These are phyloP conservation scores for Jamesozyma lodderae DNA, from an alignment of 805 yeast genomes.

Conservation along the genomic window DNA sequence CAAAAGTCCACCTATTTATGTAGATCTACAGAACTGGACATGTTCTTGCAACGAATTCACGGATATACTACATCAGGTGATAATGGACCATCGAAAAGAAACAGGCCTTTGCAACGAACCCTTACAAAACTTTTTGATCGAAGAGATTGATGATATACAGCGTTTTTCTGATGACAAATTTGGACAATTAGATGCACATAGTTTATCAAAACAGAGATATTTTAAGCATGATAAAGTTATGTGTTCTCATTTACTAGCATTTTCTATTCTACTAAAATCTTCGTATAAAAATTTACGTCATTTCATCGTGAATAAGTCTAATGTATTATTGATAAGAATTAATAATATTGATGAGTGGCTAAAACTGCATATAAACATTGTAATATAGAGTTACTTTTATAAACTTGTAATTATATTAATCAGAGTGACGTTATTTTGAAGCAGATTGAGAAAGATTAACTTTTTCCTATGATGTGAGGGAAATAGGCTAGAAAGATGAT, in stretches of 20 bases:
- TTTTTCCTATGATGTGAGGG: too few relatives aligned
- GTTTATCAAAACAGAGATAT: slow-evolving; percentile 22
- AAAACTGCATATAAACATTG: slow-evolving; percentile 28
- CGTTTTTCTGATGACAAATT: slow-evolving; percentile 22
- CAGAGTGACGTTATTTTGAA: too few relatives aligned
- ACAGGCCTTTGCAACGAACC: too few relatives aligned
- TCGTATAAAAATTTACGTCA: slow-evolving; percentile 13
- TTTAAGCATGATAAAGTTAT: slow-evolving; percentile 18
- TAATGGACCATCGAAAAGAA: neutral
- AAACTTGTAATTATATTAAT: too few relatives aligned
- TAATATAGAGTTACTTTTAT: slow-evolving; percentile 3
- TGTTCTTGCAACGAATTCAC: slow-evolving; percentile 30
- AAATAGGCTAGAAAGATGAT: too few relatives aligned
- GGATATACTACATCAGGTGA: slow-evolving; percentile 13
- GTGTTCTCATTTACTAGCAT: slow-evolving; percentile 30
- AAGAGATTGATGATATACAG: slow-evolving; percentile 14
- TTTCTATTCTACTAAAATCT: slow-evolving; percentile 21
- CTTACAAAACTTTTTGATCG: slow-evolving; percentile 6
- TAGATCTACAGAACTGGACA: slow-evolving; percentile 26
- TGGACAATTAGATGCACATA: slow-evolving; percentile 22
- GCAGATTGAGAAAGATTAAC: too few relatives aligned
- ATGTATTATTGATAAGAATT: slow-evolving; percentile 20
- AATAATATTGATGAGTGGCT: slow-evolving; percentile 30
- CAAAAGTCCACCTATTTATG: slow-evolving; percentile 18
- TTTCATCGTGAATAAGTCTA: slow-evolving; percentile 14